Conservation (phyloP, 257 asterid genomes). For the Cruciata laevipes region DNA sequence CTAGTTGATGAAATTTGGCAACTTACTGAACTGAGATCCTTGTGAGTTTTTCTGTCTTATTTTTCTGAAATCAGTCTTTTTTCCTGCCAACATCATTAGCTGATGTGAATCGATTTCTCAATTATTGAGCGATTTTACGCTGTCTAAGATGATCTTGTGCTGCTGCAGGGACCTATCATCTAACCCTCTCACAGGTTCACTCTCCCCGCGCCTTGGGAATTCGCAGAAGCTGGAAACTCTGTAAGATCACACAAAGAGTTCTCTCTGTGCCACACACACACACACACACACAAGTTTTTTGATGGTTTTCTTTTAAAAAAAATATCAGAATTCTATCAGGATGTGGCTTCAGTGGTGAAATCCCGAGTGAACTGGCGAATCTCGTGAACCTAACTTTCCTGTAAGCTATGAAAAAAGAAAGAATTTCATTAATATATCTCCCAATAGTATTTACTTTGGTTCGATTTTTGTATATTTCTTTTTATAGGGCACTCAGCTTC, state of each 20-base stretch:
- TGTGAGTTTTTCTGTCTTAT: conserved; percentile 24
- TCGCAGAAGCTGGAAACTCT: conserved; percentile 57
- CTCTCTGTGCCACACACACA: no score
- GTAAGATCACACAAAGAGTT: conserved; percentile 33
- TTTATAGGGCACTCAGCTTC: conserved; percentile 61
- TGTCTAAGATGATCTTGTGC: background rate
- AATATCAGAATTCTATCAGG: conserved; percentile 72
- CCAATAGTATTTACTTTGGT: background rate
- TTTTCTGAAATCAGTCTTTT: conserved; percentile 12
- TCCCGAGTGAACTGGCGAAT: conserved; percentile 72
- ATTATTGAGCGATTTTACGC: conserved; percentile 5
- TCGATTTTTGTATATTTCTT: background rate
- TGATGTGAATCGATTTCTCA: no score
- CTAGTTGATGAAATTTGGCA: conserved; percentile 67
- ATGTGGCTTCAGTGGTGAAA: conserved; percentile 63
- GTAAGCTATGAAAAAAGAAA: conserved; percentile 36
- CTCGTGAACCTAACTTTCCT: conserved; percentile 63
- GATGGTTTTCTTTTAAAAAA: background rate
- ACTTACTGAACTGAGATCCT: conserved; percentile 46
- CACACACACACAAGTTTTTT: background rate
- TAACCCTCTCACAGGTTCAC: conserved; percentile 65
- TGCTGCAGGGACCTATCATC: conserved; percentile 67
- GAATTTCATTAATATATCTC: background rate
- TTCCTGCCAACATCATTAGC: no score
- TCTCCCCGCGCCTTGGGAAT: conserved; percentile 71